Conservation (phyloP, 2,329 filamentous ascomycete genomes). For the Rachicladosporium sp. region DNA sequence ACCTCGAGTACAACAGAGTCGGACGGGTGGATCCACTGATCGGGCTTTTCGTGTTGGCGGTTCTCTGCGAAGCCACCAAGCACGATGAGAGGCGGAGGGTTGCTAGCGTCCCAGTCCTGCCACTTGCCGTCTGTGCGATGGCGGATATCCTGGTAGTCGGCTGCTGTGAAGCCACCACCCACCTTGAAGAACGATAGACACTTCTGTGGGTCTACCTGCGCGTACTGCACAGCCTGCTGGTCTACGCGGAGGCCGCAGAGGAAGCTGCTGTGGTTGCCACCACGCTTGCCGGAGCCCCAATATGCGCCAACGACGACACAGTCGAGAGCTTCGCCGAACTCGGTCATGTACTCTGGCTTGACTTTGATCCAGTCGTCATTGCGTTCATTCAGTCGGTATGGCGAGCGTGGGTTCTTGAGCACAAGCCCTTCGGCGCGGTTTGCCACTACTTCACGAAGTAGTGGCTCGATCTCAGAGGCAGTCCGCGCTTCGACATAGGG, state of each 20-base stretch:
- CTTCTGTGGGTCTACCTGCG: conserved; percentile 54
- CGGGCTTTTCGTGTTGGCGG: conserved; percentile 63
- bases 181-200: conserved; percentile 96
- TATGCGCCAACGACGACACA: conserved; percentile 84
- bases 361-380: conserved; percentile 98
- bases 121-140: conserved; percentile 87
- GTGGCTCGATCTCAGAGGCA: conserved; percentile 62
- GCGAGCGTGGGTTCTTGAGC: conserved; percentile 80
- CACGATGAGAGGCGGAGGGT: conserved; percentile 66
- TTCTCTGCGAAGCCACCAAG: conserved; percentile 52
- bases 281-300: conserved; percentile 75
- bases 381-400: conserved; percentile 76
- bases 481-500: conserved; percentile 53
- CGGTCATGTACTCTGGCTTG: conserved; percentile 96
- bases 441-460: conserved; percentile 70
- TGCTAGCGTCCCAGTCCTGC: conserved; percentile 68
- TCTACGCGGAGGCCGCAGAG: conserved; percentile 80
- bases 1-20: conserved; percentile 81
- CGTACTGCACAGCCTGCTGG: conserved; percentile 35
- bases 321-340: conserved; percentile 87
- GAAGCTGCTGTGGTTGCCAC: conserved; percentile 73
- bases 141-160: conserved; percentile 72
- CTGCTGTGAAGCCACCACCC: conserved; percentile 76
- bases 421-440: conserved; percentile 84
- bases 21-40: conserved; percentile 83